Evolutionary conservation across 2,329 filamentous ascomycete species (phyloP), one percentile per base, ranked within the genome.

Genomic region (Botrytis aclada): DNA sequence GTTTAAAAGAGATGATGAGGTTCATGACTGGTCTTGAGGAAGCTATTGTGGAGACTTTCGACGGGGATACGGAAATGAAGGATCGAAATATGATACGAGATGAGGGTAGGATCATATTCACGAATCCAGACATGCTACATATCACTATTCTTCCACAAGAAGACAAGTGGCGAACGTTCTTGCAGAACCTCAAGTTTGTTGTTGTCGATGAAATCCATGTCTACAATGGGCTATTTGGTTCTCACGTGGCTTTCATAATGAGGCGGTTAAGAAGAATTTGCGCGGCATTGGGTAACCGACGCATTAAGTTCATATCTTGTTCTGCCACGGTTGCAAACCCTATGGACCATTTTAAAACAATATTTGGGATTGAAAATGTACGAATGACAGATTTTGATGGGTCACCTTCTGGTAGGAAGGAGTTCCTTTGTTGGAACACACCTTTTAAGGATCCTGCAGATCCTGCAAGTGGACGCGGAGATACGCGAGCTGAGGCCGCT

Each of bases 381-480:
- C 89, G 87, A 73, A 82, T 98, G 62, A 92, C 95, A 0, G 94
- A 98, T 79, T 95, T 93, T 79, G 96, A 99, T 80, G 96, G 96
- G 1, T 97, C 95, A 0, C 96, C 96, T 0, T 94, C 94, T 9
- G 94, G 95, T 0, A 87, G 94, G 34, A 98, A 98, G 80, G 95
- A 98, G 79, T 98, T 98, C 73, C 80, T 99, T 10, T 98, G 95
- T 82, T 99, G 96, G 96, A 98, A 99, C 78, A 98, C 95, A 0
- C 96, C 96, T 0, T 97, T 90, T 82, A 97, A 94, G 81, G 95
- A 98, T 77, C 94, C 95, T 0, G 88, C 87, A 1, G 95, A 98
- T 81, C 93, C 94, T 14, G 89, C 92, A 0, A 97, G 93, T 78
- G 95, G 96, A 1, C 89, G 96, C 73, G 93, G 93, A 22, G 93